A percentile compares a stretch with the other conserved stretches of the same genome.
Conservation (phyloP, 1,284 basidiomycete species). For the Cutaneotrichosporon sp. region DNA sequence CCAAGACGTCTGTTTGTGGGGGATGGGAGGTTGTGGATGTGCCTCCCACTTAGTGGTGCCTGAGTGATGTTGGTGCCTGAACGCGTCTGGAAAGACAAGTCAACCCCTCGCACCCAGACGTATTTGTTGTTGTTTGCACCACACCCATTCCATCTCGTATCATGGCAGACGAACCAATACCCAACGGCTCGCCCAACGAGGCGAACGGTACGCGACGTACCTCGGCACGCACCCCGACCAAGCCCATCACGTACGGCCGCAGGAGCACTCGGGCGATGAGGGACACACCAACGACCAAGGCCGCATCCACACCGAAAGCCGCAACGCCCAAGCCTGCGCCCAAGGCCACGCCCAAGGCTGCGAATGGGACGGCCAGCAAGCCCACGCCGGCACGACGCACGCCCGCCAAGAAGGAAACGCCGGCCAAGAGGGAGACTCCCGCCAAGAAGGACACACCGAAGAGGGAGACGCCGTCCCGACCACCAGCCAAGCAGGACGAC, state of each 20-base stretch:
- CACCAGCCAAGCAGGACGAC: constrained; percentile 1
- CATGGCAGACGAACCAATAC: neutral
- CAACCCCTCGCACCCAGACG: neutral
- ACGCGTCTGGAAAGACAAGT: constrained; percentile 2
- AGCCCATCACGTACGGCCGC: neutral
- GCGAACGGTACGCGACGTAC: neutral
- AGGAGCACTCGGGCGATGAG: neutral
- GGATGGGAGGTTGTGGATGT: neutral
- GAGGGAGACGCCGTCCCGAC: neutral
- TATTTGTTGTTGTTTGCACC: neutral
- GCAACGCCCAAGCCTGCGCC: neutral
- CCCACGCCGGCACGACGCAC: neutral
- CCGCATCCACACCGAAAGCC: neutral
- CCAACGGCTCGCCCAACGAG: constrained; percentile 2
- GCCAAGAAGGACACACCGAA: neutral
- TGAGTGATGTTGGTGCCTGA: neutral
- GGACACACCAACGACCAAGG: neutral
- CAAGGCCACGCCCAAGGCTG: neutral
- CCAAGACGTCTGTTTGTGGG: neutral
- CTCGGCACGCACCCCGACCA: neutral
- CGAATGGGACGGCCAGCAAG: no score
- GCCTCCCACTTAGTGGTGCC: constrained; percentile 2
- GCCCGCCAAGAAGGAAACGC: neutral
- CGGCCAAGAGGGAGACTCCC: neutral
- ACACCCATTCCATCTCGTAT: no score